Evolutionary conservation across 805 yeast species (phyloP), one percentile per base, ranked within the genome.

Genomic region (Vanderwaltozyma yarrowii): DNA sequence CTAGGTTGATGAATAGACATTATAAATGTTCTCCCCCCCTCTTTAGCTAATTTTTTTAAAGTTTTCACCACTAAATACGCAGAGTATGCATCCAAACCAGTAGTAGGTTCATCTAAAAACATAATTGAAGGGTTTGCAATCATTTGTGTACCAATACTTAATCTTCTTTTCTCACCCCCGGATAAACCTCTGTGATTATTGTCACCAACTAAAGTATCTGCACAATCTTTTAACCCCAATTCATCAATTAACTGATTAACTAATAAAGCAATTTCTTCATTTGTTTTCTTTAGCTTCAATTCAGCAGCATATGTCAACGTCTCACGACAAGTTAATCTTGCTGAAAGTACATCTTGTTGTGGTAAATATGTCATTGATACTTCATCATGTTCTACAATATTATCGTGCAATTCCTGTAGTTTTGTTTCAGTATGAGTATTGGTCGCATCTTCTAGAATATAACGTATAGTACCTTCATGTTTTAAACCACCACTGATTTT

Each of bases 31-130:
- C 85, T 73, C 0, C 89, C 88, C 30, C 65, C 69, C 12, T 61
- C 57, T 32, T 54, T 54, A 0, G 83, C 76, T 26, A 80, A 62
- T 40, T 71, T 67, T 45, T 75, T 72, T 38, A 86, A 66, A 0
- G 84, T 74, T 32, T 69, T 63, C 13, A 85, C 71, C 26, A 85
- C 64, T 39, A 76, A 61, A 45, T 68, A 72, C 0, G 95, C 88
- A 11, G 87, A 77, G 43, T 75, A 76, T 5, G 94, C 78, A 57
- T 85, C 95, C 25, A 85, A 61, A 0, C 95, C 94, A 0, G 95
- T 84, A 1, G 95, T 85, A 5, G 95, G 94, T 49, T 85, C 95
- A 56, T 85, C 95, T 31, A 85, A 59, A 49, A 84, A 84, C 42
- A 86, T 58, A 2, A 85, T 63, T 0, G 87, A 74, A 0, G 95